Conservation (phyloP, 805 yeast genomes). For the Saccharomycopsis oosterbeekiorum region DNA sequence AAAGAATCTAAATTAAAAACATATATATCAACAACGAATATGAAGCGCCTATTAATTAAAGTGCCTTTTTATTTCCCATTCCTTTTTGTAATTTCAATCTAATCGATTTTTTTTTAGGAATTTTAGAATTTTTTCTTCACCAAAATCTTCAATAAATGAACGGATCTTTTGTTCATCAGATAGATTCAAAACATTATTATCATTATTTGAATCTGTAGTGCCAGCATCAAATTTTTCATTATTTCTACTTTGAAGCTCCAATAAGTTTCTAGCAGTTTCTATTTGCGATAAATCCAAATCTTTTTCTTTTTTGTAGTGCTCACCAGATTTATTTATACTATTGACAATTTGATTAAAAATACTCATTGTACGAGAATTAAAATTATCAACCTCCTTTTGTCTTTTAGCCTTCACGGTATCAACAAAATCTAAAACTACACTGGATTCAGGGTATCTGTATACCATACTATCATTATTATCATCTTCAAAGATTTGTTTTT, state of each 20-base stretch:
- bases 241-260: conserved; percentile 11
- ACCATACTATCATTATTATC: conserved; percentile 36
- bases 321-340: conserved; percentile 17
- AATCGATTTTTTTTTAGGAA: background rate
- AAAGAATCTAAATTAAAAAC: conserved; percentile 27
- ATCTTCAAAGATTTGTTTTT: conserved; percentile 2
- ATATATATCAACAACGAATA: conserved; percentile 39
- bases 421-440: conserved; percentile 60
- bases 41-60: background rate
- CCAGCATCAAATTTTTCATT: background rate
- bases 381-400: conserved; percentile 27
- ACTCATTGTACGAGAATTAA: conserved; percentile 28
- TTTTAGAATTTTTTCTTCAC: background rate
- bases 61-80: too few relatives aligned
- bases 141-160: background rate
- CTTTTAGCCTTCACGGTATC: conserved; percentile 35
- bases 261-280: conserved; percentile 15
- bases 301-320: conserved; percentile 3
- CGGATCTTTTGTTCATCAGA: background rate
- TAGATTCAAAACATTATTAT: background rate
- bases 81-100: conserved; percentile 37
- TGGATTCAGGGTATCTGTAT: conserved; percentile 57
- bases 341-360: conserved; percentile 8
- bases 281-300: background rate
- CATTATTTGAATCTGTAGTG: background rate